Evolutionary conservation across 1,284 basidiomycete species (phyloP).

Genomic region (Puccinia brachypodii): DNA sequence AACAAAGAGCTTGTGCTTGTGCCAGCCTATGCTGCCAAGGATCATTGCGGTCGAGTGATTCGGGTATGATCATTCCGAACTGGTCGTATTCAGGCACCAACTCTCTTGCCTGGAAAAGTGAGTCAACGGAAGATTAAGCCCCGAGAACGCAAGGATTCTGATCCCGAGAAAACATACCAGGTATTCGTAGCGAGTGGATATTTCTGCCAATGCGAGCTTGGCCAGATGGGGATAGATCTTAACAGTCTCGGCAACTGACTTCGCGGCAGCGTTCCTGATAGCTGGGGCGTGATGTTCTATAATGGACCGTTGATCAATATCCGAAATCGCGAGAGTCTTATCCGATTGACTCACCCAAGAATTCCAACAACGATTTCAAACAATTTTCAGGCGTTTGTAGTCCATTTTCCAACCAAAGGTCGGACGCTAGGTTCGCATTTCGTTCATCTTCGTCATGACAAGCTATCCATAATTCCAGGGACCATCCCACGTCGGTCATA

Average conservation of each 20-base stretch:
- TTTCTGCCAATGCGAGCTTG: constrained; percentile 25
- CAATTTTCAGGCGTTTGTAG: constrained; percentile 80
- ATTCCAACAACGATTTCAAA: constrained; percentile 56
- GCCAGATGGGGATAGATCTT: constrained; percentile 25
- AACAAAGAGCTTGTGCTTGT: constrained; percentile 70
- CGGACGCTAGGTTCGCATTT: constrained; percentile 76
- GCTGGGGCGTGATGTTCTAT: constrained; percentile 38
- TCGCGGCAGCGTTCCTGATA: constrained; percentile 42
- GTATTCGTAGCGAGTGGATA: constrained; percentile 40
- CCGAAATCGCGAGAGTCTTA: background rate
- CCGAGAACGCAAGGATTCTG: background rate
- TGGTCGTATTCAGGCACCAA: constrained; percentile 57
- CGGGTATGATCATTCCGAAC: constrained; percentile 83
- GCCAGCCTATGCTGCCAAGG: constrained; percentile 85
- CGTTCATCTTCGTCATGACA: constrained; percentile 90
- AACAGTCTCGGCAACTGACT: constrained; percentile 37
- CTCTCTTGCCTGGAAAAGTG: constrained; percentile 36
- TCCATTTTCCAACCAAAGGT: constrained; percentile 95
- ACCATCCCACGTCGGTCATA: constrained; percentile 91
- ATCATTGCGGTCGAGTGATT: constrained; percentile 84
- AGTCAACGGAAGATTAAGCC: background rate
- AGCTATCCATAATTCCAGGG: constrained; percentile 81
- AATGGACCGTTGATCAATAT: background rate
- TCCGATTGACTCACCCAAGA: constrained; percentile 25
- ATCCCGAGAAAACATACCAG: constrained; percentile 25